Base-by-base conservation (phyloP, 2,329 filamentous ascomycete genomes). In the Paecilomyces formosus region DNA sequence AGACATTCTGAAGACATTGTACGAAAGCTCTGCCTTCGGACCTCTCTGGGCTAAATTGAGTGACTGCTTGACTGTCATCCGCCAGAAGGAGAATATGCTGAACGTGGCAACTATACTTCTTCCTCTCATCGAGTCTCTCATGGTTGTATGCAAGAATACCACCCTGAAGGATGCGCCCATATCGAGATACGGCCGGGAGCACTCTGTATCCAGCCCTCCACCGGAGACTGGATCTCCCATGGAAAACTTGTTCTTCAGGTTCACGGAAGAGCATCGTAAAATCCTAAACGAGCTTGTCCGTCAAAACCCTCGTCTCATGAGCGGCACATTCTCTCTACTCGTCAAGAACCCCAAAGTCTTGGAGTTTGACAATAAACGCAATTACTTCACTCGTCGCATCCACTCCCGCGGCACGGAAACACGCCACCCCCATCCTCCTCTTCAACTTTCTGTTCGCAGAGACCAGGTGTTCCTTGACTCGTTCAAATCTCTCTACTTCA, bases 71-170 rank as follows among this genome's bases (percentile, higher is more conserved):
- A 86, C 85, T 58, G 88, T 90, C 8, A 97, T 99, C 65, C 89
- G 91, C 55, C 85, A 95, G 73, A 89, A 92, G 58, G 92, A 96
- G 71, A 95, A 91, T 71, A 94, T 97, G 87, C 85, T 97, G 69
- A 97, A 96, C 68, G 92, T 99, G 58, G 95, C 94, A 30, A 97
- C 93, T 0, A 97, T 97, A 63, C 82, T 99, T 26, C 80, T 97
- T 35, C 94, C 94, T 30, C 80, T 99, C 30, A 97, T 99, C 61
- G 94, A 99, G 74, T 91, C 92, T 5, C 81, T 99, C 61, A 99
- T 99, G 94, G 94, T 99, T 56, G 92, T 99, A 28, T 99, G 95
- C 83, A 99, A 97, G 80, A 97, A 97, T 74, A 96, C 92, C 8
- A 89, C 91, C 1, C 80, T 92, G 57, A 88, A 87, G 68, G 89